A percentile compares a stretch with the other conserved stretches of the same genome.
Conservation (phyloP, 768 basidiomycete species). For the Rhizopogon vinicolor region DNA sequence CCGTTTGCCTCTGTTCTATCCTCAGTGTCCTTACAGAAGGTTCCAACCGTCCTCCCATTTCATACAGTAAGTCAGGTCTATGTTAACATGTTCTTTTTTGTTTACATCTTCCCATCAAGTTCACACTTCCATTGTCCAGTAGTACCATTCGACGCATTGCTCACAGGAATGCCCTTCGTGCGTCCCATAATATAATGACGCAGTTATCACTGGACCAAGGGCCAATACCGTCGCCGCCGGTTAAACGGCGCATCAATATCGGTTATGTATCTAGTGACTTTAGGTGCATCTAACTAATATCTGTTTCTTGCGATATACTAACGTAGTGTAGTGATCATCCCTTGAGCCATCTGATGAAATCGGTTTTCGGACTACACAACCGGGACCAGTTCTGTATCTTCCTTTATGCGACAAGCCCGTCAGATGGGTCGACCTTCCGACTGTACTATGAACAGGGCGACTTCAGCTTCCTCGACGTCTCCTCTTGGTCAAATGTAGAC, state of each 20-base stretch:
- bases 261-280: constrained; percentile 48
- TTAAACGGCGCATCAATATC: constrained; percentile 35
- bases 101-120: constrained; percentile 23
- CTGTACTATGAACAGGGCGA: constrained; percentile 37
- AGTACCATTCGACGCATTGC: constrained; percentile 41
- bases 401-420: constrained; percentile 45
- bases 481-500: constrained; percentile 29
- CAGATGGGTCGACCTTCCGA: constrained; percentile 41
- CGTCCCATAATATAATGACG: constrained; percentile 36
- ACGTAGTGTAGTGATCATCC: constrained; percentile 39
- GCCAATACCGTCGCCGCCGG: constrained; percentile 38
- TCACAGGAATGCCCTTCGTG: constrained; percentile 42
- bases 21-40: constrained; percentile 23
- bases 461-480: constrained; percentile 37
- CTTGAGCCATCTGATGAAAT: constrained; percentile 48
- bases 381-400: constrained; percentile 33
- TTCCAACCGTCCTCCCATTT: constrained; percentile 44
- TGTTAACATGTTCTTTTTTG: not conserved
- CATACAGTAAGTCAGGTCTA: constrained; percentile 33
- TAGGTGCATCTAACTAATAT: constrained; percentile 24
- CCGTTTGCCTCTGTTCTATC: constrained; percentile 15
- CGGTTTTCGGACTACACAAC: constrained; percentile 42
- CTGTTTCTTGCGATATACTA: not conserved
- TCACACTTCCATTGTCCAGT: constrained; percentile 39
- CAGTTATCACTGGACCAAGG: constrained; percentile 37